A percentile compares a stretch with the other conserved stretches of the same genome.
These are phyloP conservation scores for Venturia nashicola DNA, from an alignment of 2,329 filamentous ascomycete species.

Conservation along the genomic window DNA sequence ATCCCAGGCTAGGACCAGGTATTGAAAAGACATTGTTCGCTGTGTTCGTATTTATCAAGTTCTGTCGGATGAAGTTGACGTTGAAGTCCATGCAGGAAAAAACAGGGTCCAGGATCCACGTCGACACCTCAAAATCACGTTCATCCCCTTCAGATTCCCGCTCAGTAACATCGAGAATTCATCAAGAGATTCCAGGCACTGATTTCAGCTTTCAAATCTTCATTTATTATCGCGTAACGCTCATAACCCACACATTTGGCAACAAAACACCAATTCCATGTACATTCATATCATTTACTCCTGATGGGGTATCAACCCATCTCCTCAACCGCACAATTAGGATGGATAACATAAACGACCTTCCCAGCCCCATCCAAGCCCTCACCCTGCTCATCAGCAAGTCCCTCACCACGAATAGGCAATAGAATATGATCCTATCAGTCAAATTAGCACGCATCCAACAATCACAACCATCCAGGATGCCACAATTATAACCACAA, in stretches of 20 bases:
- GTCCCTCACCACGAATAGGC: constrained; percentile 65
- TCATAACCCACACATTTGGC: background rate
- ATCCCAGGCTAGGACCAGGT: too few relatives aligned
- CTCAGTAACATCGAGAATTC: background rate
- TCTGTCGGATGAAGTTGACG: too few relatives aligned
- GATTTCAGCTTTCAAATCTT: background rate
- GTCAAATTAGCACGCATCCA: background rate
- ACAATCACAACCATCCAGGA: background rate
- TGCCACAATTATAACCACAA: constrained; percentile 21
- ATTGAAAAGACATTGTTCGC: too few relatives aligned
- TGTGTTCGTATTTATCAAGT: too few relatives aligned
- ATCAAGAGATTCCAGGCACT: background rate
- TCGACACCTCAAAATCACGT: background rate
- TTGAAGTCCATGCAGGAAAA: background rate
- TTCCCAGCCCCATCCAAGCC: constrained; percentile 30
- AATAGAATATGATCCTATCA: constrained; percentile 46
- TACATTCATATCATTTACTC: background rate
- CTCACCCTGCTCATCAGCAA: constrained; percentile 65
- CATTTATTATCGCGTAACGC: background rate
- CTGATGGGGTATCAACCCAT: constrained; percentile 11
- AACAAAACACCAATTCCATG: background rate
- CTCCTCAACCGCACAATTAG: constrained; percentile 76
- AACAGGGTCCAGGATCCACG: background rate
- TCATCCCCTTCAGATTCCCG: background rate
- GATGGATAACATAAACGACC: constrained; percentile 80